Base-by-base conservation (phyloP, 768 basidiomycete genomes). In the Infundibulicybe gibba region DNA sequence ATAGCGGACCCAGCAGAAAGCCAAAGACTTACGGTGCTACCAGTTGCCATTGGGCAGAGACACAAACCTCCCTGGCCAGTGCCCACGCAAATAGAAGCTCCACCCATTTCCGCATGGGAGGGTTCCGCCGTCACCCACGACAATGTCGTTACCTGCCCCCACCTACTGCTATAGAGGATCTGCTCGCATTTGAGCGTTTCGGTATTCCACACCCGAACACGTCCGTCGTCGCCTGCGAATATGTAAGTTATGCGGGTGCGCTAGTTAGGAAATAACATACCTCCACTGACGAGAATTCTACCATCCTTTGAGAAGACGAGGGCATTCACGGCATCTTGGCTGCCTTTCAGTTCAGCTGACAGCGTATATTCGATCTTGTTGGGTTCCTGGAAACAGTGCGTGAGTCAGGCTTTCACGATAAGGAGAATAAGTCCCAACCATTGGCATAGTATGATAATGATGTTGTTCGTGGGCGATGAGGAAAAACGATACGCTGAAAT, bases 71-170 rank as follows among this genome's bases (percentile, higher is more conserved):
- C 50, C 33, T 46, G 41, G 2, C 45, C 50, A 37, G 33, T 43
- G 15, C 50, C 50, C 9, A 51, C 41, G 41, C 50, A 47, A 25
- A 51, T 35, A 5, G 45, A 34, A 13, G 35, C 15, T 9, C 17
- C 13, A 6, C 15, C 20, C 10, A 47, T 33, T 15, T 42, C 32
- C 13, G 39, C 40, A n/a, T n/a, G n/a, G 3, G 33, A 35, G 3
- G 25, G 45, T 19, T 48, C 41, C 9, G 21, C 21, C 5, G 11
- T 8, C 9, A 51, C 19, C 50, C 50, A 51, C 17, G 45, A 19
- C 16, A 51, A 20, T 13, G 45, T 33, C n/a, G 50, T 51, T 3
- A 47, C 42, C 15, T 51, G 50, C 13, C 50, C 50, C 50, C 50
- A 51, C 5, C 32, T 30, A 6, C 21, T 2, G 46, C 33, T 32